Conservation (phyloP, 495 filamentous ascomycete genomes). For the Friedmanniomyces simplex region DNA sequence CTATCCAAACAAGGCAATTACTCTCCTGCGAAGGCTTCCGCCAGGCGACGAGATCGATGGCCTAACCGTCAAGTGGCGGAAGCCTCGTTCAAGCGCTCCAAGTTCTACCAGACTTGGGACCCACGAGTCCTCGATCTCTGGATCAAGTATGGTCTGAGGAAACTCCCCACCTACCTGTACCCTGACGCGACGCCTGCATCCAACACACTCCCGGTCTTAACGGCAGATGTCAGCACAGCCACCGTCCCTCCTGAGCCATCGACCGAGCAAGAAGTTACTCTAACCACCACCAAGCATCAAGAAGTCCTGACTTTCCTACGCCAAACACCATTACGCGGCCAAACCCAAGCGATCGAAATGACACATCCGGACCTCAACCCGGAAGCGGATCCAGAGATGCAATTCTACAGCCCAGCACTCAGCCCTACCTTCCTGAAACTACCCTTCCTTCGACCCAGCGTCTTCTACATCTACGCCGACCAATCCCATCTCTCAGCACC, state of each 20-base stretch:
- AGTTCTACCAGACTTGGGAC: conserved; percentile 37
- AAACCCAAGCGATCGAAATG: conserved; percentile 28
- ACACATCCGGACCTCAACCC: conserved; percentile 31
- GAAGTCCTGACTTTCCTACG: conserved; percentile 36
- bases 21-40: conserved; percentile 25
- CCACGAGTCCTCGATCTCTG: conserved; percentile 31
- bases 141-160: conserved; percentile 33
- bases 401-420: conserved; percentile 72
- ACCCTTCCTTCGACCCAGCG: conserved; percentile 60
- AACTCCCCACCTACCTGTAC: conserved; percentile 31
- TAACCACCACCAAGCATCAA: conserved; percentile 33
- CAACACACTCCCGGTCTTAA: conserved; percentile 3
- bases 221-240: conserved; percentile 18
- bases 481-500: conserved; percentile 52
- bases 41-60: conserved; percentile 30
- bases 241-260: conserved; percentile 16
- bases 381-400: conserved; percentile 28
- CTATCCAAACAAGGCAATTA: conserved; percentile 24
- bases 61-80: conserved; percentile 30
- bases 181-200: conserved; percentile 13
- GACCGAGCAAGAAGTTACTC: conserved; percentile 27
- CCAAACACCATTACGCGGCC: conserved; percentile 18
- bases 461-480: conserved; percentile 68
- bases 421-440: conserved; percentile 51
- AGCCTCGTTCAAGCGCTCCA: conserved; percentile 27